Percentiles rank a stretch among this genome's conserved stretches.
These are phyloP conservation scores for Colletotrichum sp. DNA, from an alignment of 2,329 filamentous ascomycete species.

Conservation along the genomic window DNA sequence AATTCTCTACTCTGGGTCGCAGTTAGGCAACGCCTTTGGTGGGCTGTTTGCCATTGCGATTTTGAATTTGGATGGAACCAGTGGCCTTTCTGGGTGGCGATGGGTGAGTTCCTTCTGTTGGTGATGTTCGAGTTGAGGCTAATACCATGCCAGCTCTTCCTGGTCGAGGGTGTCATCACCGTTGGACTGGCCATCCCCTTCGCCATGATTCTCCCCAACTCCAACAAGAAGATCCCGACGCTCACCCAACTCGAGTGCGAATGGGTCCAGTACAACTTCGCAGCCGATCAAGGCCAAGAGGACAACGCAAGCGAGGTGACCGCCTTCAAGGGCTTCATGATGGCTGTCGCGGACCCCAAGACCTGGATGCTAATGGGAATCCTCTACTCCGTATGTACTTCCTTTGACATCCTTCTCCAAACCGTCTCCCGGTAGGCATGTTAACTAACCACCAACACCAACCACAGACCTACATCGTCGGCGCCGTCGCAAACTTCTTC, in stretches of 20 bases:
- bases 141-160: background rate
- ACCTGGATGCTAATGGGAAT: slow-evolving; percentile 39
- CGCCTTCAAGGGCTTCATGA: slow-evolving; percentile 22
- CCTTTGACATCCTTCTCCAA: background rate
- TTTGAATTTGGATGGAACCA: slow-evolving; percentile 68
- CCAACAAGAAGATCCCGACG: slow-evolving; percentile 18
- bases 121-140: background rate
- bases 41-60: slow-evolving; percentile 38
- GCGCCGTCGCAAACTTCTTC: slow-evolving; percentile 32
- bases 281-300: slow-evolving; percentile 15
- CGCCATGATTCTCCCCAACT: slow-evolving; percentile 19
- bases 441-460: background rate
- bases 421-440: background rate
- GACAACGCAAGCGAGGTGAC: slow-evolving; percentile 18
- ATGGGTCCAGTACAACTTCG: slow-evolving; percentile 21
- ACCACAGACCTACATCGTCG: slow-evolving; percentile 30
- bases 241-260: slow-evolving; percentile 18
- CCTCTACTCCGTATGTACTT: slow-evolving; percentile 26
- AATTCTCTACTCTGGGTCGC: slow-evolving; percentile 34
- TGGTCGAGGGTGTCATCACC: slow-evolving; percentile 20
- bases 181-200: slow-evolving; percentile 17
- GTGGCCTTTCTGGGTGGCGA: slow-evolving; percentile 62
- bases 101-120: slow-evolving; percentile 46
- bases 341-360: slow-evolving; percentile 38
- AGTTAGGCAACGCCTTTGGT: slow-evolving; percentile 38